Evolutionary conservation across 495 filamentous ascomycete genomes (phyloP).

Genomic region (Penicillium bovifimosum): DNA sequence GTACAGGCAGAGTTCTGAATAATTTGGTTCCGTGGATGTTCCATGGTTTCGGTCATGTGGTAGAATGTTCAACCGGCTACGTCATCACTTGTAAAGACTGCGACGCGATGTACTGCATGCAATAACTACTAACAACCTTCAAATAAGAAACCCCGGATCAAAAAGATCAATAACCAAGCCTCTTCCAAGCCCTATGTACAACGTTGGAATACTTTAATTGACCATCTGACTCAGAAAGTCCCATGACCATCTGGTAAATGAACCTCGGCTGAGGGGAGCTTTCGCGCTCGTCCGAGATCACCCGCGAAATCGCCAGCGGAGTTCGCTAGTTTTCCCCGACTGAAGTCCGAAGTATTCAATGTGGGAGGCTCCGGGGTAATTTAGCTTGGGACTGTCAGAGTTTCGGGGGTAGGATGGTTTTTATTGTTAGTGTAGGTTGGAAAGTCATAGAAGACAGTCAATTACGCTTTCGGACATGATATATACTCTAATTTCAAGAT

Average conservation of each 20-base stretch:
- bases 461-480: not conserved
- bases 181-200: not conserved
- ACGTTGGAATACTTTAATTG: not conserved
- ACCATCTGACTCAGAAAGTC: conserved; percentile 11
- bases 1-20: not conserved
- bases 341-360: not conserved
- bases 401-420: not conserved
- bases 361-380: conserved; percentile 11
- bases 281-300: conserved; percentile 23
- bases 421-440: not conserved
- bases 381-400: not conserved
- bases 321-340: conserved; percentile 9
- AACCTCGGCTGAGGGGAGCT: conserved; percentile 32
- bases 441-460: not conserved
- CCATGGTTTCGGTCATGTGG: conserved; percentile 1
- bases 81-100: not conserved
- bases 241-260: conserved; percentile 6
- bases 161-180: not conserved
- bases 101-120: not conserved
- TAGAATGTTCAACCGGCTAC: conserved; percentile 24
- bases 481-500: not conserved
- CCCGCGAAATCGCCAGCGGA: conserved; percentile 17
- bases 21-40: not conserved
- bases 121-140: not conserved
- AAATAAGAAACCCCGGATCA: not conserved